These are phyloP conservation scores for Gossypium longicalyx DNA, from an alignment of 345 rosid species.

Conservation along the genomic window DNA sequence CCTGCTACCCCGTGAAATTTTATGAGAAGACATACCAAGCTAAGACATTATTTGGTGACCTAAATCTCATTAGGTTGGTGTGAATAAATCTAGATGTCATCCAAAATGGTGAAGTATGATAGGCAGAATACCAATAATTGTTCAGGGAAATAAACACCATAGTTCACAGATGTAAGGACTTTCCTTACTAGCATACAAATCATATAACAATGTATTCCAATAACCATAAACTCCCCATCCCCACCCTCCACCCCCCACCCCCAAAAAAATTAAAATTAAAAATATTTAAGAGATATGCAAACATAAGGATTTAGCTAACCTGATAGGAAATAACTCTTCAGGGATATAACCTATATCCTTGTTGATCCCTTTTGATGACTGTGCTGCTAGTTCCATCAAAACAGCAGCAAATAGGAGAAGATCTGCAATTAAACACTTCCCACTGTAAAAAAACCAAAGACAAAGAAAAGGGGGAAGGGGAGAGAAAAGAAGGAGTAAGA, in stretches of 20 bases:
- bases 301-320: conserved; percentile 32
- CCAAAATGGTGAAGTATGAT: neutral
- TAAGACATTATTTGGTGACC: neutral
- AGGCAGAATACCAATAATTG: neutral
- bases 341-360: conserved; percentile 45
- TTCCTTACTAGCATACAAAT: neutral
- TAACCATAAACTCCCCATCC: neutral
- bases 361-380: conserved; percentile 69
- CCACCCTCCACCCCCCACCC: neutral
- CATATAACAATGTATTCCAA: neutral
- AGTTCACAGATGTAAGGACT: neutral
- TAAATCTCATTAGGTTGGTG: neutral
- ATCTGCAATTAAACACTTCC: conserved; percentile 37
- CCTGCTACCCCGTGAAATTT: neutral
- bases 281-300: neutral
- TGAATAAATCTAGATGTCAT: neutral
- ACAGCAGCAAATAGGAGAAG: conserved; percentile 79
- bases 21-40: neutral
- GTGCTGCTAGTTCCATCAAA: conserved; percentile 91
- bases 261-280: neutral
- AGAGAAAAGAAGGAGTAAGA: conserved; percentile 8
- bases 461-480: neutral
- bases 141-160: neutral
- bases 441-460: too few species aligned
- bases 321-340: conserved; percentile 67